phyloP scores from a whole-genome alignment of 2,329 filamentous ascomycete species.

The Exophiala xenobiotica region DNA sequence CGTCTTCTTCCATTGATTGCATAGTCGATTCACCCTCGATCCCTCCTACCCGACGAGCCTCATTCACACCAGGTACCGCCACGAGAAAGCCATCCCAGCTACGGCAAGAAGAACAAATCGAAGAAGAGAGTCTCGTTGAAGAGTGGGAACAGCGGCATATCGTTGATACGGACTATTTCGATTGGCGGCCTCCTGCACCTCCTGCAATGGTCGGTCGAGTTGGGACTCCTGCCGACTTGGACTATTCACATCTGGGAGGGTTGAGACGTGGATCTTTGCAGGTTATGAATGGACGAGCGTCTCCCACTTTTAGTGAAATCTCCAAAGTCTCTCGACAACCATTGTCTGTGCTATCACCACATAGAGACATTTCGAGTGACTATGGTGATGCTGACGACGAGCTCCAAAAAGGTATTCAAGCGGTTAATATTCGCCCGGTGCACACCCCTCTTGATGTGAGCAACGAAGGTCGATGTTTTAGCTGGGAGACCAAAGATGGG shows the following conservation, averaged over 20 bases:
- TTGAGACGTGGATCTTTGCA: slow-evolving; percentile 27
- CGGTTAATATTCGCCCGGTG: not conserved
- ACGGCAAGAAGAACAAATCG: slow-evolving; percentile 1
- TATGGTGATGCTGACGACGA: slow-evolving; percentile 28
- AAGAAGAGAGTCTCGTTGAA: slow-evolving; percentile 1
- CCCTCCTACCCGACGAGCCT: slow-evolving; percentile 27
- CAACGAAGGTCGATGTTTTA: slow-evolving; percentile 9
- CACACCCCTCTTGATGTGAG: not conserved
- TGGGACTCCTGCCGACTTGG: slow-evolving; percentile 28
- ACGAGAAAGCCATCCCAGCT: slow-evolving; percentile 22
- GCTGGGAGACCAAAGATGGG: slow-evolving; percentile 18
- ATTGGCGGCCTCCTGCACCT: slow-evolving; percentile 19
- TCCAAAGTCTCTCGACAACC: slow-evolving; percentile 26
- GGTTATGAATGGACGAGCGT: slow-evolving; percentile 31
- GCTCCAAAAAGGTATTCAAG: not conserved
- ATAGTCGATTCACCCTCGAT: slow-evolving; percentile 19
- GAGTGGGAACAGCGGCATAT: slow-evolving; percentile 10
- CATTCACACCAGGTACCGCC: slow-evolving; percentile 28
- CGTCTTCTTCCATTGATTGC: slow-evolving; percentile 22
- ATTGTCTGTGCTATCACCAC: slow-evolving; percentile 6
- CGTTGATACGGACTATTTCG: slow-evolving; percentile 10
- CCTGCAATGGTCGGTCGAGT: slow-evolving; percentile 23
- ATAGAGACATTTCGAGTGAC: slow-evolving; percentile 27
- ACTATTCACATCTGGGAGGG: slow-evolving; percentile 28
- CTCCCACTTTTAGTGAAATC: slow-evolving; percentile 30